Evolutionary conservation across 371 early-diverging fungal genomes (phyloP).

Genomic region (Mucor racemosus): DNA sequence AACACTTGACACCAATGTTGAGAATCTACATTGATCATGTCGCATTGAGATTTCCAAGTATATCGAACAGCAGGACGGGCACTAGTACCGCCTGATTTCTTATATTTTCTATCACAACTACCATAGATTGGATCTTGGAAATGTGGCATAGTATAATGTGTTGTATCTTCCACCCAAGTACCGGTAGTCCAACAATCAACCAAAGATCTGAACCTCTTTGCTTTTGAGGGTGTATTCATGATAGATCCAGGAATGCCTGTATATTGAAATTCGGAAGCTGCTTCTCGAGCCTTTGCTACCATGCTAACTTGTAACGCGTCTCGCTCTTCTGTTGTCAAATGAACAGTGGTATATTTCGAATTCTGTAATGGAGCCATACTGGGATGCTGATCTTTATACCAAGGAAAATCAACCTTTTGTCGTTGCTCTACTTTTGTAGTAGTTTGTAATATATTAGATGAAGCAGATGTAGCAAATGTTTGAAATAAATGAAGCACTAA

Average conservation of each 20-base stretch:
- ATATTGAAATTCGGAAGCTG: not conserved
- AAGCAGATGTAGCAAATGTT: conserved; percentile 4
- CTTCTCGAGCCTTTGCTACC: conserved; percentile 9
- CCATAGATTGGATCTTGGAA: conserved; percentile 52
- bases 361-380: not conserved
- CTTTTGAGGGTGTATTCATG: conserved; percentile 6
- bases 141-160: conserved; percentile 29
- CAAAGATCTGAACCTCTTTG: conserved; percentile 16
- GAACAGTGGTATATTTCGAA: conserved; percentile 9
- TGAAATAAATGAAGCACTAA: conserved; percentile 13
- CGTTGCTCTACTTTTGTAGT: not conserved
- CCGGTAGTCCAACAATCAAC: conserved; percentile 42
- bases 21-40: conserved; percentile 13
- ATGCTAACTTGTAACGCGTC: conserved; percentile 10
- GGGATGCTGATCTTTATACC: conserved; percentile 21
- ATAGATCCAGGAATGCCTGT: conserved; percentile 30
- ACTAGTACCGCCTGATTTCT: conserved; percentile 10
- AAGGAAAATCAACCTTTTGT: conserved; percentile 12
- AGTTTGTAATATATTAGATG: not conserved
- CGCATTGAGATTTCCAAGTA: conserved; percentile 33
- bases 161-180: conserved; percentile 23
- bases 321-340: conserved; percentile 21
- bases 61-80: conserved; percentile 34
- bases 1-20: conserved; percentile 42
- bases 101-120: conserved; percentile 39